Evolutionary conservation across 129 eudicot genomes (phyloP).

Genomic region (Tanacetum coccineum): DNA sequence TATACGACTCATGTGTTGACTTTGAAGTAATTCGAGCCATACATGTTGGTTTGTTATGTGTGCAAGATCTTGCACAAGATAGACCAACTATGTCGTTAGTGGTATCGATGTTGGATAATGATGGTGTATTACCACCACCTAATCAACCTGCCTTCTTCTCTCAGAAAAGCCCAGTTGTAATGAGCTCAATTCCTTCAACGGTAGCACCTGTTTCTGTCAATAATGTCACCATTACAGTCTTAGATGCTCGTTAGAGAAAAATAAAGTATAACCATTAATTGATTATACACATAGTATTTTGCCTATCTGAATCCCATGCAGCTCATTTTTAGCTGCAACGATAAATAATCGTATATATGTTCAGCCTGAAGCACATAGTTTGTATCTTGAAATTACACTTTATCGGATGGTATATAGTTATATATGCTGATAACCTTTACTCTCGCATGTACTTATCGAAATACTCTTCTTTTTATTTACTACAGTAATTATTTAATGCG

Average conservation of each 20-base stretch:
- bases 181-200: not conserved
- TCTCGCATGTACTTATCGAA: too few species aligned
- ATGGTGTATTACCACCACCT: conserved; percentile 15
- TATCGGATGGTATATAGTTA: too few species aligned
- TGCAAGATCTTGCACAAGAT: conserved; percentile 25
- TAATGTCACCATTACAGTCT: conserved; percentile 22
- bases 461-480: too few species aligned
- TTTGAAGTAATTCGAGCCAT: conserved; percentile 18
- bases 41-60: conserved; percentile 26
- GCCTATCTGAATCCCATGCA: too few species aligned
- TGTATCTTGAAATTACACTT: too few species aligned
- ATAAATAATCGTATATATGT: too few species aligned
- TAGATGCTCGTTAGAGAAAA: conserved; percentile 20
- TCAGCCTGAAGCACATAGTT: too few species aligned
- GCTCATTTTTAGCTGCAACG: too few species aligned
- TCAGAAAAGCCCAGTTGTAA: not conserved
- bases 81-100: conserved; percentile 29
- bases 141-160: conserved; percentile 23
- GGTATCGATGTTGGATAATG: conserved; percentile 20
- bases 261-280: not conserved
- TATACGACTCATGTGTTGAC: conserved; percentile 6
- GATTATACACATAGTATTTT: too few species aligned
- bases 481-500: too few species aligned
- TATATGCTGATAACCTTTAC: too few species aligned
- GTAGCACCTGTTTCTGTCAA: conserved; percentile 3